Evolutionary conservation across 768 basidiomycete species (phyloP).

Genomic region (Cystofilobasidium bisporidii): DNA sequence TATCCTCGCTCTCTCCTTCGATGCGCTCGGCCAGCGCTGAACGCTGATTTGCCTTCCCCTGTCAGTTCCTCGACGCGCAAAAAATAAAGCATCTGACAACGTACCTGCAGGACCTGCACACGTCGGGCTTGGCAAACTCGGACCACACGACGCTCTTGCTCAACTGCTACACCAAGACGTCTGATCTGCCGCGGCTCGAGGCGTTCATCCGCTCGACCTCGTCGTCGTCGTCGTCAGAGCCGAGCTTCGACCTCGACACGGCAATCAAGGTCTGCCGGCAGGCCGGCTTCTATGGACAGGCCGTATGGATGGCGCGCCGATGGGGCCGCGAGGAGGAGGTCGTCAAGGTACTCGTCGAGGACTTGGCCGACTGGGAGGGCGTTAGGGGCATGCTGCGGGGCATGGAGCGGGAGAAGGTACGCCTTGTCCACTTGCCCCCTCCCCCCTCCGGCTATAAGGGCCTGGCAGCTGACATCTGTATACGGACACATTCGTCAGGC

Average conservation of each 20-base stretch:
- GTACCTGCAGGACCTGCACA: slow-evolving; percentile 90
- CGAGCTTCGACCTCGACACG: slow-evolving; percentile 84
- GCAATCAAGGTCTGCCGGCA: slow-evolving; percentile 94
- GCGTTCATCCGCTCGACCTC: slow-evolving; percentile 68
- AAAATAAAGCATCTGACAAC: slow-evolving; percentile 89
- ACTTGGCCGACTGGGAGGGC: slow-evolving; percentile 68
- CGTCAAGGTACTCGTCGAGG: slow-evolving; percentile 85
- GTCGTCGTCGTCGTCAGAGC: slow-evolving; percentile 50
- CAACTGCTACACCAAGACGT: slow-evolving; percentile 95
- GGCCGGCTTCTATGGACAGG: slow-evolving; percentile 92
- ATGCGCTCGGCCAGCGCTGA: too few relatives aligned
- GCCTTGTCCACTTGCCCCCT: neutral
- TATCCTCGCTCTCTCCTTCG: too few relatives aligned
- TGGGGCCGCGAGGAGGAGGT: slow-evolving; percentile 89
- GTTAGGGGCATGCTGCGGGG: slow-evolving; percentile 35
- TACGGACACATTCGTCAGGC: slow-evolving; percentile 49
- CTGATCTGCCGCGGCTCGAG: slow-evolving; percentile 78
- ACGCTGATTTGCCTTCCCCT: too few relatives aligned
- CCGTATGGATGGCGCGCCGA: slow-evolving; percentile 81
- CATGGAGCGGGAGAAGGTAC: neutral
- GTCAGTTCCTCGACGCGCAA: slow-evolving; percentile 89
- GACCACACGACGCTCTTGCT: slow-evolving; percentile 94
- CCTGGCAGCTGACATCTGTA: too few relatives aligned
- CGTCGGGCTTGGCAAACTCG: slow-evolving; percentile 77
- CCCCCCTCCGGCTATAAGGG: too few relatives aligned